phyloP scores from a whole-genome alignment of 805 yeast species.

The Yarrowia osloensis region DNA sequence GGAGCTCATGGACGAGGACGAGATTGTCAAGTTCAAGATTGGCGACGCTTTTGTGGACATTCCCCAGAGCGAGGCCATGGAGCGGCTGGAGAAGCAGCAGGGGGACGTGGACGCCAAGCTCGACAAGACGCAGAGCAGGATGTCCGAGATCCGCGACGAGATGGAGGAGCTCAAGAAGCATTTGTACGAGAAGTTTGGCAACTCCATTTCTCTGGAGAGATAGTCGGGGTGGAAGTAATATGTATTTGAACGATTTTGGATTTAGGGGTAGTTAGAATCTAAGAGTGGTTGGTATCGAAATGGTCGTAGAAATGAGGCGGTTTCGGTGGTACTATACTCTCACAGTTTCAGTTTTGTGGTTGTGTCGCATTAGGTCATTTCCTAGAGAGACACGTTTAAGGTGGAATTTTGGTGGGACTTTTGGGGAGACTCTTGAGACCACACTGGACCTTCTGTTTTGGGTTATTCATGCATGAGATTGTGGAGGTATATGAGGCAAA shows the following conservation, averaged over 20 bases:
- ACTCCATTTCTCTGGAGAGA: conserved; percentile 80
- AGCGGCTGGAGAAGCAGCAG: conserved; percentile 63
- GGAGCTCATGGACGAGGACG: conserved; percentile 72
- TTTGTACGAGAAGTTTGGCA: conserved; percentile 88
- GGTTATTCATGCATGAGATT: too few relatives aligned
- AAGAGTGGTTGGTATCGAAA: too few relatives aligned
- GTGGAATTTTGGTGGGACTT: too few relatives aligned
- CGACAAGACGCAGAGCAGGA: conserved; percentile 48
- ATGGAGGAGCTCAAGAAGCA: conserved; percentile 64
- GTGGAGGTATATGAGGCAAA: too few relatives aligned
- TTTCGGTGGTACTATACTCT: too few relatives aligned
- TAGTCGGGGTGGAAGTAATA: neutral
- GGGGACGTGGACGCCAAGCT: conserved; percentile 56
- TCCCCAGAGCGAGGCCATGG: conserved; percentile 65
- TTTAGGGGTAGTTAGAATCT: too few relatives aligned
- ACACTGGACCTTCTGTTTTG: too few relatives aligned
- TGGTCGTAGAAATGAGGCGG: neutral
- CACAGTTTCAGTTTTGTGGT: too few relatives aligned
- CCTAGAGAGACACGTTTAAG: too few relatives aligned
- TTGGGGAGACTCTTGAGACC: too few relatives aligned
- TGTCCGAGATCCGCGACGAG: conserved; percentile 56
- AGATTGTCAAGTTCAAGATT: conserved; percentile 58
- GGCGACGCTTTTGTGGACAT: conserved; percentile 79
- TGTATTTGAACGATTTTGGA: too few relatives aligned
- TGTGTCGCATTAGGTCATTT: too few relatives aligned